Percentiles rank a stretch among this genome's conserved stretches.
Evolutionary conservation across 208 protist genomes (phyloP).

Genomic region (Leishmania aethiopica): DNA sequence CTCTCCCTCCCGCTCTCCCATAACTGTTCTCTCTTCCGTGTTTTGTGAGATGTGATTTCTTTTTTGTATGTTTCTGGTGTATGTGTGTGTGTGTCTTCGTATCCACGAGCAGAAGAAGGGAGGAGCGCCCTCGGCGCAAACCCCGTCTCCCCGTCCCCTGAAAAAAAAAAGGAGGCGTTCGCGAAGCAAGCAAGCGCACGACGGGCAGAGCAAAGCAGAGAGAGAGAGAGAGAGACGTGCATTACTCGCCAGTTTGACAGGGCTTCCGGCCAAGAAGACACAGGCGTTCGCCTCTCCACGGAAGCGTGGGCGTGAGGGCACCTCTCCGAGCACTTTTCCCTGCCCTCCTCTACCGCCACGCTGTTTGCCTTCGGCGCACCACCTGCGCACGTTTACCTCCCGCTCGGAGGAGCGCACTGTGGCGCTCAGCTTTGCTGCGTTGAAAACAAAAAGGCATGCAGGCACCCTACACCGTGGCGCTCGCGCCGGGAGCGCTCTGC

Average conservation of each 20-base stretch:
- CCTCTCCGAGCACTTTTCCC: background rate
- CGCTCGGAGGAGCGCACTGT: background rate
- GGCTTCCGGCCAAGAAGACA: background rate
- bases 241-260: background rate
- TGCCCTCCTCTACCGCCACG: background rate
- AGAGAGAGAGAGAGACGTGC: background rate
- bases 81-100: no score
- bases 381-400: background rate
- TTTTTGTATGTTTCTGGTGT: no score
- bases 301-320: background rate
- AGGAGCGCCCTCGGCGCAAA: background rate
- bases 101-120: background rate
- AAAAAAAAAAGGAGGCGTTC: background rate
- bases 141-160: no score
- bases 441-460: slow-evolving; percentile 30
- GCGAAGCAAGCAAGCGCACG: background rate
- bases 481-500: background rate
- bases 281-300: background rate
- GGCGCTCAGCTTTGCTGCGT: background rate
- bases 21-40: no score
- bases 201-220: background rate
- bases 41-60: no score
- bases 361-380: no score
- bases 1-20: no score
- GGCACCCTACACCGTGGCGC: slow-evolving; percentile 17